Base-by-base conservation (phyloP, 345 rosid species). In the Salix viminalis region DNA sequence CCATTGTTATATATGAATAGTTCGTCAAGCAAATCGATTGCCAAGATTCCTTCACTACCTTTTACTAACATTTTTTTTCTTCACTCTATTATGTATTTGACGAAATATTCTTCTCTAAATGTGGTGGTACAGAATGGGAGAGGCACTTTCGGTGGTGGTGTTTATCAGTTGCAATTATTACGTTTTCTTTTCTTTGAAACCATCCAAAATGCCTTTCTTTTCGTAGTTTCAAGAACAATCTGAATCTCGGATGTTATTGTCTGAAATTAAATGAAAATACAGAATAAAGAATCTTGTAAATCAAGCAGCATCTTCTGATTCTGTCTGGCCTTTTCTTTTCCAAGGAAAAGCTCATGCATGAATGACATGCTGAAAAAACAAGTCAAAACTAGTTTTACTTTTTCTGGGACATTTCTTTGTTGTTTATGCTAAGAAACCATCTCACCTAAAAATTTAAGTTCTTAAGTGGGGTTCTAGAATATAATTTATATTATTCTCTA, bases 391-490 rank as follows among this genome's bases (percentile, higher is more conserved):
- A 10, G 62, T 58, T 58, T 58, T n/a, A 1, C 28, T 3, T 56
- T 56, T 56, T n/a, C 26, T n/a, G 61, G 61, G 5, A 56, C n/a
- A 8, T 56, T n/a, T n/a, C n/a, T 44, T 13, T 3, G 1, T 46
- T 46, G 5, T 46, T 14, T 4, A 13, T 34, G 1, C 0, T 34
- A 34, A 34, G 37, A 0, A 32, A 32, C 0, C 5, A 32, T 32
- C 0, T 32, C 0, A 32, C 4, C 0, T 32, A 32, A 32, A 32
- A 32, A 0, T 32, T 32, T 32, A 32, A 32, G 0, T 0, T 32
- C 4, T 32, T 32, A 32, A 32, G 3, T 32, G 4, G 0, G 4
- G 0, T 0, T 32, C 34, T 0, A 32, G 5, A 32, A 32, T 4
- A 32, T 32, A 1, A 34, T 34, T 5, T 34, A 34, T 34, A 34